Base-by-base conservation (phyloP, 192 early-diverging fungal species). In the Coemansia sp. region DNA sequence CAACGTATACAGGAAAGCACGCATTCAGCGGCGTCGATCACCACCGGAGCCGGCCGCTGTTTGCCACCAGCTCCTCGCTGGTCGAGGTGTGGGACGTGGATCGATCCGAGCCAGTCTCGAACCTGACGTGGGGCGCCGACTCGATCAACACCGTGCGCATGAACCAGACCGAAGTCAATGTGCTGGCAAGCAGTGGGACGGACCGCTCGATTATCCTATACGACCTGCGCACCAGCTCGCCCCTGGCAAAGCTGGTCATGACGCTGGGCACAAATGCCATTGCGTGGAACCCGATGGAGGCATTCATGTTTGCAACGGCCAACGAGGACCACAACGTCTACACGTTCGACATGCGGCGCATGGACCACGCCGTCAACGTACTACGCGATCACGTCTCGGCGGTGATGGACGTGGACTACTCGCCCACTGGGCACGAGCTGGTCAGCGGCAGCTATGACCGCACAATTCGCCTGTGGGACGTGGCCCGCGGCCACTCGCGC, bases 271-370 rank as follows among this genome's bases (percentile, higher is more conserved):
- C 91, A 19, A 99, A 99, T 64, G 90, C 96, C 8, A 91, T 99
- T 38, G 74, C 89, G 13, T 99, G 96, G 96, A 99, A 99, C 64
- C 96, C 96, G 4, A 96, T 98, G 92, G 92, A 97, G 61, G 91
- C 96, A 5, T 94, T 89, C 66, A 92, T 85, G 54, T 98, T 99
- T 76, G 82, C 93, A 4, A 56, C 61, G 56, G 96, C 90, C 19
- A 99, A 88, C 77, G 96, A 99, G 76, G 94, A 99, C 77, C 92
- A 98, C 63, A 98, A 97, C 55, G 78, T 84, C 45, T 99, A 99
- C 66, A 86, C 81, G 6, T 99, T 94, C 60, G 96, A 99, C 67
- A 98, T 99, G 95, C 82, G 96, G 21, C 92, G 88, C 27, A 83
- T 99, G 82, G 79, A 86, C 23, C 69, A 75, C 34, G 86, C 96